These are phyloP conservation scores for Uromyces viciae-fabae DNA, from an alignment of 1,284 basidiomycete species.

Conservation along the genomic window DNA sequence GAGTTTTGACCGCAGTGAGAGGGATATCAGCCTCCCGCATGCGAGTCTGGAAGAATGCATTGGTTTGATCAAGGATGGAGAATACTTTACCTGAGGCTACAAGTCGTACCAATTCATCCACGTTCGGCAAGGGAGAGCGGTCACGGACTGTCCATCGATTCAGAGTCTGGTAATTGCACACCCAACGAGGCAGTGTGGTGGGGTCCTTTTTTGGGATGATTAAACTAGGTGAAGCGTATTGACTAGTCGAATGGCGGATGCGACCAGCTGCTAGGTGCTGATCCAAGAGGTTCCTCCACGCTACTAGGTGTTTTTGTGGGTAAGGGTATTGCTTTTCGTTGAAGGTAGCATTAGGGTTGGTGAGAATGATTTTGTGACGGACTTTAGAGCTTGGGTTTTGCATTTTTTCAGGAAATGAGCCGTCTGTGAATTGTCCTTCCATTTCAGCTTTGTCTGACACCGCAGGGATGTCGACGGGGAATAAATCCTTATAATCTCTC, in stretches of 20 bases:
- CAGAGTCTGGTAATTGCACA: constrained; percentile 27
- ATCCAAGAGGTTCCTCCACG: background rate
- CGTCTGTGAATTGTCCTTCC: background rate
- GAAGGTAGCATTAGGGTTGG: background rate
- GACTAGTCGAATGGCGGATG: background rate
- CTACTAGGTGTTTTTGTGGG: background rate
- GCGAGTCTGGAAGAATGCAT: constrained; percentile 47
- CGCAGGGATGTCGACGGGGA: background rate
- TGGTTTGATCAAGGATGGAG: constrained; percentile 46
- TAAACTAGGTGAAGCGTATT: constrained; percentile 14
- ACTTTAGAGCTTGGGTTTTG: background rate
- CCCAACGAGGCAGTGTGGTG: constrained; percentile 41
- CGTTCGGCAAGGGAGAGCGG: constrained; percentile 47
- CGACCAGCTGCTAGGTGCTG: background rate
- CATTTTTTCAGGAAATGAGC: background rate
- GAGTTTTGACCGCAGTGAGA: constrained; percentile 47
- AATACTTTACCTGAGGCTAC: constrained; percentile 44
- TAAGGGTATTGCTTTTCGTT: constrained; percentile 4
- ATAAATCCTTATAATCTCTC: background rate
- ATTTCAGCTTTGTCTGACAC: background rate
- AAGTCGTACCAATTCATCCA: constrained; percentile 44
- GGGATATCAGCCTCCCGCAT: constrained; percentile 46
- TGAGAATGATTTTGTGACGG: background rate
- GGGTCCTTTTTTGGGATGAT: constrained; percentile 46
- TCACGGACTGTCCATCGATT: constrained; percentile 16